phyloP scores from a whole-genome alignment of 371 early-diverging fungal species.

The Mucor sp. region DNA sequence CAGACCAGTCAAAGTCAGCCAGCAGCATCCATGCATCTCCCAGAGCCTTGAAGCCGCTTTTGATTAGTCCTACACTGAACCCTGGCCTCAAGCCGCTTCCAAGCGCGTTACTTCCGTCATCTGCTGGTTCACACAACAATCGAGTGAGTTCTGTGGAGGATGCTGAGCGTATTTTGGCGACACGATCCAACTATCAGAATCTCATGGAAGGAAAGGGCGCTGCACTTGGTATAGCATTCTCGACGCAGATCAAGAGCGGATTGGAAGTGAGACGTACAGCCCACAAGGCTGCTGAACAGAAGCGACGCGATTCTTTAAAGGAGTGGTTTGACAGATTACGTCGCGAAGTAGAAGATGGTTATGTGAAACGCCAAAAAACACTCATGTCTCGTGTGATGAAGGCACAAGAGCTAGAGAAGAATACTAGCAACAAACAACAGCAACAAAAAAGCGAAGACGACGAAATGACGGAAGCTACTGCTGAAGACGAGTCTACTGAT shows the following conservation, averaged over 20 bases:
- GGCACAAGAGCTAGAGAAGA: constrained; percentile 24
- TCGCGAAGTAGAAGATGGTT: constrained; percentile 68
- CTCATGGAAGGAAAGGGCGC: constrained; percentile 81
- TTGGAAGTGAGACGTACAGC: constrained; percentile 75
- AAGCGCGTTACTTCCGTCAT: constrained; percentile 2
- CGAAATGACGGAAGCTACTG: constrained; percentile 9
- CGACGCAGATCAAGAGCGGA: constrained; percentile 68
- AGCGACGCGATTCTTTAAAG: constrained; percentile 88
- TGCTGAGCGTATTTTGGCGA: constrained; percentile 62
- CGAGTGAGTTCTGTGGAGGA: constrained; percentile 26
- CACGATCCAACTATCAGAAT: constrained; percentile 86
- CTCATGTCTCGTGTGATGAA: constrained; percentile 28
- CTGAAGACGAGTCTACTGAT: constrained; percentile 11
- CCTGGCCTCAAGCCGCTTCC: constrained; percentile 20
- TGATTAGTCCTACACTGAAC: constrained; percentile 48
- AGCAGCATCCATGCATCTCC: constrained; percentile 29
- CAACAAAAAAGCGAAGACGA: background rate
- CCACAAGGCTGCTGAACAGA: constrained; percentile 94
- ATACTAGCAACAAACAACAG: background rate
- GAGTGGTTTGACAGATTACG: constrained; percentile 79
- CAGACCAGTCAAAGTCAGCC: constrained; percentile 1
- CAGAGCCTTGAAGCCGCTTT: constrained; percentile 44
- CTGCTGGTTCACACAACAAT: background rate
- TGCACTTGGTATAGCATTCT: constrained; percentile 71
- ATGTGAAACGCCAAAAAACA: constrained; percentile 39